These are phyloP conservation scores for Mycothermus thermophilus DNA, from an alignment of 495 filamentous ascomycete species.

Conservation along the genomic window DNA sequence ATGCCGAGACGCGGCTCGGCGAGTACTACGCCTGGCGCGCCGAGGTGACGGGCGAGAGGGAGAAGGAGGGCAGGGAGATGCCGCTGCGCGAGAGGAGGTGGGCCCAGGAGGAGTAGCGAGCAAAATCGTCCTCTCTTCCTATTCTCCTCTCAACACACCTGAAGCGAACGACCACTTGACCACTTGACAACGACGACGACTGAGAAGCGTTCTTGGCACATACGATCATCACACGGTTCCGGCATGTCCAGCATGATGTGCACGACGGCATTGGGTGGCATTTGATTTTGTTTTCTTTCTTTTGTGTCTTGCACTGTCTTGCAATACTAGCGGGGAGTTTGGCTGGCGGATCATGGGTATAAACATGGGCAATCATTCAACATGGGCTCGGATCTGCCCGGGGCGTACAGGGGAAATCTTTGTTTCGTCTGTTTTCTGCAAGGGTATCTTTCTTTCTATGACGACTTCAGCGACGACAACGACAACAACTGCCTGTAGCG, in stretches of 20 bases:
- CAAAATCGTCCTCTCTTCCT: too few relatives aligned
- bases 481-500: too few relatives aligned
- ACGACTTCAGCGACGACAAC: too few relatives aligned
- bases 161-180: too few relatives aligned
- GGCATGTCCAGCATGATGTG: background rate
- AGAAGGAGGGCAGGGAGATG: constrained; percentile 42
- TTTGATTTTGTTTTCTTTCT: background rate
- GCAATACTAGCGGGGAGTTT: constrained; percentile 1
- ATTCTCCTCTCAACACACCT: too few relatives aligned
- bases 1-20: constrained; percentile 73
- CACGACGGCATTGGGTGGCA: background rate
- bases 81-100: constrained; percentile 71
- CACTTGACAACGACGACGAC: background rate
- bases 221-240: background rate
- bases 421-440: too few relatives aligned
- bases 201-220: background rate
- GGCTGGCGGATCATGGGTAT: constrained; percentile 12
- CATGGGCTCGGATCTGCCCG: constrained; percentile 13
- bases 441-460: too few relatives aligned
- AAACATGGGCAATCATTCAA: constrained; percentile 17
- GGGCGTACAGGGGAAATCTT: too few relatives aligned
- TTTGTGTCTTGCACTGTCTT: constrained; percentile 1
- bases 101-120: constrained; percentile 47
- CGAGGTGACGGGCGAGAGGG: constrained; percentile 49
- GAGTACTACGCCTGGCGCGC: constrained; percentile 96